Evolutionary conservation across 2,329 filamentous ascomycete genomes (phyloP).

Genomic region (Leptographium wingfieldii): DNA sequence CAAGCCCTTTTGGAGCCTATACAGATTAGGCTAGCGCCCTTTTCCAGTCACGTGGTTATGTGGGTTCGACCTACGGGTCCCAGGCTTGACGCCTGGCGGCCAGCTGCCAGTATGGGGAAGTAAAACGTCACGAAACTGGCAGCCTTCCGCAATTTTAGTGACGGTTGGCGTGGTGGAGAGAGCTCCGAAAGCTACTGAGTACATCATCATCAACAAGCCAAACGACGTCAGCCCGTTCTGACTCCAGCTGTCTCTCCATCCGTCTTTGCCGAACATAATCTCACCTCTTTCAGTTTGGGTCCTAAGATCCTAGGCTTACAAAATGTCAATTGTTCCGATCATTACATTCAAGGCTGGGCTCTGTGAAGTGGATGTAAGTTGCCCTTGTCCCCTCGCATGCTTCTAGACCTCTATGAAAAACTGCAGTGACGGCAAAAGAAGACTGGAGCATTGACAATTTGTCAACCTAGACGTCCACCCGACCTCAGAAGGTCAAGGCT

Average conservation of each 20-base stretch:
- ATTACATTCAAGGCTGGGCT: constrained; percentile 94
- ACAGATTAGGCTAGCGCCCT: not conserved
- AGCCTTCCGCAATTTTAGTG: constrained; percentile 7
- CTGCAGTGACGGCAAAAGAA: not conserved
- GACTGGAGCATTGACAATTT: not conserved
- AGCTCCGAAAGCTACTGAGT: constrained; percentile 7
- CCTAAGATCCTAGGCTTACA: not conserved
- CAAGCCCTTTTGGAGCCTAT: not conserved
- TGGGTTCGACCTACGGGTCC: not conserved
- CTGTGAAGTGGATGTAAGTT: constrained; percentile 70
- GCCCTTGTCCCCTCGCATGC: constrained; percentile 4
- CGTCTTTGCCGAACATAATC: not conserved
- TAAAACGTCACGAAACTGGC: constrained; percentile 12
- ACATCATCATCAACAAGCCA: not conserved
- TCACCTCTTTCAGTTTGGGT: not conserved
- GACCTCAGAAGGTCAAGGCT: constrained; percentile 59
- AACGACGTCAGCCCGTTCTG: not conserved
- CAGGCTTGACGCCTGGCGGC: not conserved
- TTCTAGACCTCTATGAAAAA: not conserved
- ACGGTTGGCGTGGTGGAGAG: not conserved
- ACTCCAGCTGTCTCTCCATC: not conserved
- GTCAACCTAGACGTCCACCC: constrained; percentile 1
- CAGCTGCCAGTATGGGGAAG: constrained; percentile 4
- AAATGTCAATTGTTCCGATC: constrained; percentile 72
- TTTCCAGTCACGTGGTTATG: not conserved